These are phyloP conservation scores for Curvularia sp. DNA, from an alignment of 2,329 filamentous ascomycete species.

Conservation along the genomic window DNA sequence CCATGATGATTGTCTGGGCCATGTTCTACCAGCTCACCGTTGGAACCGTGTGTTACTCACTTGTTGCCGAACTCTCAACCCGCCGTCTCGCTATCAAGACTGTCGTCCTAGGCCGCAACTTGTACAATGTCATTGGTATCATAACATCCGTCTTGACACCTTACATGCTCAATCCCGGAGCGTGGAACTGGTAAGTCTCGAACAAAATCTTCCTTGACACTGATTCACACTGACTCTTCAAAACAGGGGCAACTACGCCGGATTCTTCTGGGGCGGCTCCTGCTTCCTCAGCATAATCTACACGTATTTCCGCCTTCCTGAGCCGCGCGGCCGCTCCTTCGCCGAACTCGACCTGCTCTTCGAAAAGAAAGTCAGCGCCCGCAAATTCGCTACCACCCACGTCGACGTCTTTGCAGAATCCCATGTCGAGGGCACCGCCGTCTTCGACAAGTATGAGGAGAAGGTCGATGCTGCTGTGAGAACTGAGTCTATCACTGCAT, in stretches of 20 bases:
- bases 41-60: slow-evolving; percentile 86
- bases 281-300: slow-evolving; percentile 84
- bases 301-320: slow-evolving; percentile 80
- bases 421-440: slow-evolving; percentile 34
- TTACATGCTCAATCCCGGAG: slow-evolving; percentile 88
- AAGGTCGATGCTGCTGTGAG: slow-evolving; percentile 37
- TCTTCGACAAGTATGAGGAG: slow-evolving; percentile 47
- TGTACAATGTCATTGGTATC: slow-evolving; percentile 80
- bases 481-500: slow-evolving; percentile 28
- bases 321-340: slow-evolving; percentile 80
- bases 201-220: background rate
- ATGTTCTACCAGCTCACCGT: slow-evolving; percentile 82
- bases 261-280: slow-evolving; percentile 86
- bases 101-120: slow-evolving; percentile 80
- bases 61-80: slow-evolving; percentile 84
- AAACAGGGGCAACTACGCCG: slow-evolving; percentile 75
- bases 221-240: background rate
- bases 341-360: slow-evolving; percentile 88
- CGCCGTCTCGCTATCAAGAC: slow-evolving; percentile 89
- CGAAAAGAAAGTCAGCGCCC: slow-evolving; percentile 72
- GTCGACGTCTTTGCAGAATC: slow-evolving; percentile 61
- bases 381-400: slow-evolving; percentile 70
- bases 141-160: slow-evolving; percentile 82
- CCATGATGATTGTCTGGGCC: slow-evolving; percentile 69
- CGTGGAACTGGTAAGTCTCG: slow-evolving; percentile 70